A percentile compares a stretch with the other conserved stretches of the same genome.
Evolutionary conservation across 139 green algal genomes (phyloP).

Genomic region (Closterium sp.): DNA sequence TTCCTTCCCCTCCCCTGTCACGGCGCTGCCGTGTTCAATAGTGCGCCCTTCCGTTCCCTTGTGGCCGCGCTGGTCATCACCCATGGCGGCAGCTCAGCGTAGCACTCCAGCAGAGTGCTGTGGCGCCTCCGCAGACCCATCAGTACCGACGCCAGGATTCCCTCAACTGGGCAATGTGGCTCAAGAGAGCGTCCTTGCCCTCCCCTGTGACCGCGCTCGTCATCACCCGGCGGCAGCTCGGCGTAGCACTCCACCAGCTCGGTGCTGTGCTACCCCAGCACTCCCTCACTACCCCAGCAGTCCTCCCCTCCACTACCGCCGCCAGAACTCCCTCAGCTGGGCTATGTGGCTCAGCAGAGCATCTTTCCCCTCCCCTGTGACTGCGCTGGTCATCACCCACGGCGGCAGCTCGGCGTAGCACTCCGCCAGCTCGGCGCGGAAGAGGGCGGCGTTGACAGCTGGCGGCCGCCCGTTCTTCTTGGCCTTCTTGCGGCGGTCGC

Average conservation of each 20-base stretch:
- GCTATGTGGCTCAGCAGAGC: slow-evolving; percentile 34
- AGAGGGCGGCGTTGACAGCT: slow-evolving; percentile 44
- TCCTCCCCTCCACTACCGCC: background rate
- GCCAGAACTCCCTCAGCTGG: slow-evolving; percentile 44
- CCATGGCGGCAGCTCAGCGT: background rate
- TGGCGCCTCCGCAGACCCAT: no score
- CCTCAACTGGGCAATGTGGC: background rate
- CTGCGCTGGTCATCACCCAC: slow-evolving; percentile 43
- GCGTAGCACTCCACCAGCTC: background rate
- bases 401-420: slow-evolving; percentile 34
- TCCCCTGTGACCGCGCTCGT: no score
- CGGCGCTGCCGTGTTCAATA: no score
- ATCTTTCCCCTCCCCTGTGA: slow-evolving; percentile 29
- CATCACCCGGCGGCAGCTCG: no score
- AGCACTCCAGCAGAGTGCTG: background rate
- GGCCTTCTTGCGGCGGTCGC: slow-evolving; percentile 52
- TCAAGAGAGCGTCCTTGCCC: background rate
- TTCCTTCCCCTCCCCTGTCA: slow-evolving; percentile 28
- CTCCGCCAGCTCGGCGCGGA: slow-evolving; percentile 13
- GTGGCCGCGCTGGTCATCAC: slow-evolving; percentile 42
- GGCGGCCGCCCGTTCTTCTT: slow-evolving; percentile 17
- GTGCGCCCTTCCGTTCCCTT: slow-evolving; percentile 24
- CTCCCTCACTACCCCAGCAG: no score
- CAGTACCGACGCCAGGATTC: background rate
- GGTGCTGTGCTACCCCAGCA: no score